Evolutionary conservation across 2,329 filamentous ascomycete species (phyloP).

Genomic region (Cryoendolithus antarcticus): DNA sequence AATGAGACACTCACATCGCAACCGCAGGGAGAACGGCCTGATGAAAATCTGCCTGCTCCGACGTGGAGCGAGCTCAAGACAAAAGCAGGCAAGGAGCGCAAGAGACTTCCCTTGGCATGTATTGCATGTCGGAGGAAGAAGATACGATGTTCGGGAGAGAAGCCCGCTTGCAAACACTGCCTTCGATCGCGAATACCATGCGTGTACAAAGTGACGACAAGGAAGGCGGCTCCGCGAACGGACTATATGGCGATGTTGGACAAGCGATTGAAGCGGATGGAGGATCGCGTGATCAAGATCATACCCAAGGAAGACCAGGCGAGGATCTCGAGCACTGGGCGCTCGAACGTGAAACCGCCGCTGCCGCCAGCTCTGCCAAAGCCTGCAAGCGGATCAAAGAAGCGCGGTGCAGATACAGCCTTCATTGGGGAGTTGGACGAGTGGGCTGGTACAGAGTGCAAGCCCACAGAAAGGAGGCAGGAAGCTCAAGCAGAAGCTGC

Average conservation of each 20-base stretch:
- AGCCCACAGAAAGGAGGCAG: constrained; percentile 11
- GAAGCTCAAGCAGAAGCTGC: constrained; percentile 11
- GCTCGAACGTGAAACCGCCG: constrained; percentile 75
- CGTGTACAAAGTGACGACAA: constrained; percentile 91
- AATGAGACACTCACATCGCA: constrained; percentile 1
- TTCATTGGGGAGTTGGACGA: constrained; percentile 71
- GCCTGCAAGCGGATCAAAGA: constrained; percentile 48
- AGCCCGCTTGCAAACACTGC: constrained; percentile 94
- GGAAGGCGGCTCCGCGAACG: constrained; percentile 85
- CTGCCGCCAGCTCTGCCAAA: constrained; percentile 47
- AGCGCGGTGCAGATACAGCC: constrained; percentile 74
- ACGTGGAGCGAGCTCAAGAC: constrained; percentile 43
- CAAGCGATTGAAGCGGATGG: constrained; percentile 91
- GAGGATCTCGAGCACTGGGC: constrained; percentile 52
- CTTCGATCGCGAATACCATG: constrained; percentile 84
- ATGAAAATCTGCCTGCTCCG: constrained; percentile 18
- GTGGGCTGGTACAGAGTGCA: constrained; percentile 48
- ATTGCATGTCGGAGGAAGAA: constrained; percentile 96
- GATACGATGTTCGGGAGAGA: constrained; percentile 94
- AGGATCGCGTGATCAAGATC: constrained; percentile 91
- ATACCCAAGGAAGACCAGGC: constrained; percentile 78
- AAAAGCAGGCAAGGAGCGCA: constrained; percentile 83
- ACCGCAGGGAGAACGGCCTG: constrained; percentile 3
- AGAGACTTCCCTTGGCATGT: constrained; percentile 81
- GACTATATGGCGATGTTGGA: constrained; percentile 99